Base-by-base conservation (phyloP, 805 yeast genomes). In the Candida bentonensis region DNA sequence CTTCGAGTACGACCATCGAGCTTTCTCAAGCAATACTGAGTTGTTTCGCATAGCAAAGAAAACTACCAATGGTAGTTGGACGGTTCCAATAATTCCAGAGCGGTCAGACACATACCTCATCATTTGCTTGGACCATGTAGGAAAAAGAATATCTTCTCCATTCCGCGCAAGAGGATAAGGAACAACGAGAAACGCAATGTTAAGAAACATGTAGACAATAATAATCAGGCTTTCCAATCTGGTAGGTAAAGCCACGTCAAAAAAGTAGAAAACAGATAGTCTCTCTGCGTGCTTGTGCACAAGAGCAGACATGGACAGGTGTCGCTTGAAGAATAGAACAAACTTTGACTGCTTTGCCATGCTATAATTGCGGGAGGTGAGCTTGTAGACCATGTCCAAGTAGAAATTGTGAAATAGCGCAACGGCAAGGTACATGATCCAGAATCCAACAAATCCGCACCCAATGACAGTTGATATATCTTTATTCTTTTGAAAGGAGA, bases 31-130 rank as follows among this genome's bases (percentile, higher is more conserved):
- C 47, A 71, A 76, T 46, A 79, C 57, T 42, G 79, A 57, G 53
- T 78, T 79, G 58, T 79, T 79, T 51, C 84, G 62, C 36, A 82
- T 76, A 2, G 82, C 78, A 54, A 78, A 76, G 42, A 77, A 58
- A 25, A 75, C 62, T 40, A 77, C 49, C 40, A 76, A 57, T 2
- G 85, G 84, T 28, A 69, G 39, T 47, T 64, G 59, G 61, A 69
- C 58, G n/a, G 69, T 65, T 2, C 67, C 57, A 40, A 75, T 54
- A 22, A 77, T 67, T 2, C 77, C 82, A 1, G 77, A 52, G 52
- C 84, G 64, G 51, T 75, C 92, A 3, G 73, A 71, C 41, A 61
- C 51, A 48, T 59, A 68, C 22, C 73, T 58, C 51, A 65, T 51
- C 50, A 67, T 54, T 11, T 72, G 70, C 26, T 51, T 49, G 43